Evolutionary conservation across 176 grass and related monocot species (phyloP), one percentile per base, ranked within the genome.

Genomic region (Thinopyrum elongatum): DNA sequence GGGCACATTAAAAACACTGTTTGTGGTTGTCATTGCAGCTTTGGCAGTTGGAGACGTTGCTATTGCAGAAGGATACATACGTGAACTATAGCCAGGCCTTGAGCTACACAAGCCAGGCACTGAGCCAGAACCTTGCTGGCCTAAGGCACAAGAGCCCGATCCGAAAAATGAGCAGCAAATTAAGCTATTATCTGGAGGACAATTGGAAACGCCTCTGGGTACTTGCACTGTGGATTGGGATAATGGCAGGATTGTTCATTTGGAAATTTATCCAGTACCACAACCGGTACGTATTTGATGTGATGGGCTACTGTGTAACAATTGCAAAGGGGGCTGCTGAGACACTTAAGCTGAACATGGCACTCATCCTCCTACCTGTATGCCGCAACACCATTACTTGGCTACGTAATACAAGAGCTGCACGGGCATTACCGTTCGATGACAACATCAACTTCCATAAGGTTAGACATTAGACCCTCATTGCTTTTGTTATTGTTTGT

Each of bases 301-400:
- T 98, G 59, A 98, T 98, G 96, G 96, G 96, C 12, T 98, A 98
- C 74, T 98, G 96, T 69, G 80, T 98, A 41, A 90, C 93, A 62
- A 72, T 60, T 66, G 96, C 96, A 11, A 98, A 98, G 87, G 96
- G 93, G 55, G 96, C 93, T 51, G 93, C 90, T n/a, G 96, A 98
- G 93, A 98, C 93, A 53, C 90, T 98, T 79, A 98, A 98, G 78
- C 86, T 98, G 80, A 98, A 98, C 82, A 98, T 95, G 96, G 96
- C 96, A 60, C 87, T 98, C 62, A 88, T 98, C 42, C 90, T 98
- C 34, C 89, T 98, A 59, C 96, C 96, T 29, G 96, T 95, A 49
- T 98, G 96, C 84, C 91, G 96, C 55, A 98, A 98, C 85, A 98
- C 92, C n/a, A 87, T 98, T 55, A 98, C 96, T 49, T 98, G 96